Percentiles rank a stretch among this genome's conserved stretches.
These are phyloP conservation scores for Aciculosporium take DNA, from an alignment of 2,329 filamentous ascomycete species.

Conservation along the genomic window DNA sequence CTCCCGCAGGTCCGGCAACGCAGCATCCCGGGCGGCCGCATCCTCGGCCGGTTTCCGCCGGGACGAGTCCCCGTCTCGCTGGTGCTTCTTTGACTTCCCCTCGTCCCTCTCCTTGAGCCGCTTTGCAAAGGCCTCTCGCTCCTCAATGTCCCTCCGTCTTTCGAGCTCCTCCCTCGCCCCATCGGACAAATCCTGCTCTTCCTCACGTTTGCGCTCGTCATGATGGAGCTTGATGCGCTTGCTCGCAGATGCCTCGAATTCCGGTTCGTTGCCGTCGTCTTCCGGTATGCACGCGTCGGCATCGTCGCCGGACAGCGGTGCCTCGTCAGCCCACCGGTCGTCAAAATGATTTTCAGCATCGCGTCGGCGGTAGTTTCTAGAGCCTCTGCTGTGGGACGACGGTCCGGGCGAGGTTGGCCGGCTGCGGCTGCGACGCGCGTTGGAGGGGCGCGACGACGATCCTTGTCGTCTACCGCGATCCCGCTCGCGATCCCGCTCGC, in stretches of 20 bases:
- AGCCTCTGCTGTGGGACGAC: conserved; percentile 16
- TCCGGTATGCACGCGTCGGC: conserved; percentile 20
- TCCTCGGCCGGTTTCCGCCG: conserved; percentile 38
- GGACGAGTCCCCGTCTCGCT: conserved; percentile 41
- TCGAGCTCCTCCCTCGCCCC: conserved; percentile 42
- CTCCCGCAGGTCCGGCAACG: conserved; percentile 68
- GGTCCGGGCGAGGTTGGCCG: conserved; percentile 20
- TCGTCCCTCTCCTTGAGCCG: conserved; percentile 59
- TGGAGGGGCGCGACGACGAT: conserved; percentile 14
- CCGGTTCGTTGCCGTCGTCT: conserved; percentile 36
- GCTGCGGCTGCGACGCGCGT: conserved; percentile 16
- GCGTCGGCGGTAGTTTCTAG: conserved; percentile 29
- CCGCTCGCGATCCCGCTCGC: conserved; percentile 20
- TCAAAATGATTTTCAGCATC: conserved; percentile 43
- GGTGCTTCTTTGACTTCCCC: conserved; percentile 52
- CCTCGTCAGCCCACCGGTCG: conserved; percentile 72
- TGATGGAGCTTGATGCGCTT: conserved; percentile 56
- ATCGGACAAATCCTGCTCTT: conserved; percentile 36
- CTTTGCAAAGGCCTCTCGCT: conserved; percentile 69
- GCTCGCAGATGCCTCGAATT: conserved; percentile 53
- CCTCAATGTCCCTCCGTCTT: conserved; percentile 52
- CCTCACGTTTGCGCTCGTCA: conserved; percentile 29
- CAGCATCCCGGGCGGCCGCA: conserved; percentile 49
- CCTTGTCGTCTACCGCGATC: conserved; percentile 20
- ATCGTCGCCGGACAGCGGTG: conserved; percentile 31